Evolutionary conservation across 495 filamentous ascomycete genomes (phyloP).

Genomic region (Parmelia sp.): DNA sequence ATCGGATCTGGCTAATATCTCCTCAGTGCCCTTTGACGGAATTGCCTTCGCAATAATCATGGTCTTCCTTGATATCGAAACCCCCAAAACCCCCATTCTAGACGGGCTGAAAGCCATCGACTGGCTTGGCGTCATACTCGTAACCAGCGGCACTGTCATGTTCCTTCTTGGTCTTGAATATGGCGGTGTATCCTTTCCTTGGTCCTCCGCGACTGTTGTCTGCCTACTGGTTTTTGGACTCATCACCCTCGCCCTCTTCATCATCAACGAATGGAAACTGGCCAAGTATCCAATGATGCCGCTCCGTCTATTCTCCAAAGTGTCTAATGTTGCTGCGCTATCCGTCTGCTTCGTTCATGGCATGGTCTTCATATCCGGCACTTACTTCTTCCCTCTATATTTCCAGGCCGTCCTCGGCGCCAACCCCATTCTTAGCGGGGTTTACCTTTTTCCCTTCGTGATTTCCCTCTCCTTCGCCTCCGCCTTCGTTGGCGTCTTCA

Average conservation of each 20-base stretch:
- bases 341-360: constrained; percentile 37
- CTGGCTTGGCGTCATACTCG: constrained; percentile 56
- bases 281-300: constrained; percentile 69
- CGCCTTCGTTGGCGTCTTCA: constrained; percentile 58
- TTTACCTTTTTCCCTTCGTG: constrained; percentile 72
- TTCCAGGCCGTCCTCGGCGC: constrained; percentile 60
- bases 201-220: constrained; percentile 59
- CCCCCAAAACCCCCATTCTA: constrained; percentile 57
- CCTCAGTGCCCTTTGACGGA: constrained; percentile 54
- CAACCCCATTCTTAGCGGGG: constrained; percentile 66
- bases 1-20: background rate
- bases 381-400: constrained; percentile 50
- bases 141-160: constrained; percentile 63
- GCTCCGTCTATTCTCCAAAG: constrained; percentile 50
- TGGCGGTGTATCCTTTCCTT: constrained; percentile 59
- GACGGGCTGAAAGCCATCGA: constrained; percentile 66
- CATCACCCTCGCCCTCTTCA: constrained; percentile 50
- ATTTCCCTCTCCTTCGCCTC: constrained; percentile 62
- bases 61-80: constrained; percentile 64
- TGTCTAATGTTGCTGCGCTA: constrained; percentile 41
- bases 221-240: constrained; percentile 67
- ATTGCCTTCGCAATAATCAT: constrained; percentile 54
- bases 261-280: constrained; percentile 58
- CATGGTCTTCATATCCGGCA: constrained; percentile 39
- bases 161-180: constrained; percentile 64